Evolutionary conservation across 176 grass and related monocot species (phyloP).

Genomic region (Pontederia paniculata): DNA sequence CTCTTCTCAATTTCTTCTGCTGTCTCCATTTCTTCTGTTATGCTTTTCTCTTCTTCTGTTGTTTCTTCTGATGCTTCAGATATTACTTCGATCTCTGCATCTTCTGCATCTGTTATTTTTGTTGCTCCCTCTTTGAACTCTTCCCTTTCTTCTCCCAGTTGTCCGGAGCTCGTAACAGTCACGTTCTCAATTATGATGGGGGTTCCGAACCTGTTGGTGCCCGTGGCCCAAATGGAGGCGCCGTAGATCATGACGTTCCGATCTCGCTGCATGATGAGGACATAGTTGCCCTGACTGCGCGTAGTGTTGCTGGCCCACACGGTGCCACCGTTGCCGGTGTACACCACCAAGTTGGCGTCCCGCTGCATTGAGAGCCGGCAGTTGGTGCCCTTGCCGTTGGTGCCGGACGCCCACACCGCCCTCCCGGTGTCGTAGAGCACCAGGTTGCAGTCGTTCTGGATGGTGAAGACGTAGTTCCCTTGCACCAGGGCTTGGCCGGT

Average conservation of each 20-base stretch:
- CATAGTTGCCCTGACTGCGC: too few species aligned
- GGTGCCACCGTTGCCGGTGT: background rate
- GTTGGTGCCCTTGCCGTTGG: slow-evolving; percentile 1
- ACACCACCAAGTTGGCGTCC: slow-evolving; percentile 25
- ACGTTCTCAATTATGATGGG: background rate
- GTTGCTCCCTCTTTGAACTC: too few species aligned
- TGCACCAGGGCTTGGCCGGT: slow-evolving; percentile 9
- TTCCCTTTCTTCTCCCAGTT: too few species aligned
- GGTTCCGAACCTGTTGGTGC: background rate
- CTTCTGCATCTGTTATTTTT: too few species aligned
- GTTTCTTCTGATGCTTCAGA: too few species aligned
- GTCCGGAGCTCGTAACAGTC: too few species aligned
- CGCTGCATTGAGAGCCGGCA: slow-evolving; percentile 15
- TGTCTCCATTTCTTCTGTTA: too few species aligned
- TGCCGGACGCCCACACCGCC: slow-evolving; percentile 17
- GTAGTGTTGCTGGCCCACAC: slow-evolving; percentile 22
- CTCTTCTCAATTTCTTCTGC: too few species aligned
- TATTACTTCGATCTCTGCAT: too few species aligned
- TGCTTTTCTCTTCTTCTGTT: too few species aligned
- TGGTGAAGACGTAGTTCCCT: slow-evolving; percentile 13
- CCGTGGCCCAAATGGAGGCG: slow-evolving; percentile 12
- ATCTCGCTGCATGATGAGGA: slow-evolving; percentile 19
- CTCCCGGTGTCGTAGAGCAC: slow-evolving; percentile 14
- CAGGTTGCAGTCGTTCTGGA: slow-evolving; percentile 32
- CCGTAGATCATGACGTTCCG: slow-evolving; percentile 33